Base-by-base conservation (phyloP, 257 asterid species). In the Paulownia fortunei region DNA sequence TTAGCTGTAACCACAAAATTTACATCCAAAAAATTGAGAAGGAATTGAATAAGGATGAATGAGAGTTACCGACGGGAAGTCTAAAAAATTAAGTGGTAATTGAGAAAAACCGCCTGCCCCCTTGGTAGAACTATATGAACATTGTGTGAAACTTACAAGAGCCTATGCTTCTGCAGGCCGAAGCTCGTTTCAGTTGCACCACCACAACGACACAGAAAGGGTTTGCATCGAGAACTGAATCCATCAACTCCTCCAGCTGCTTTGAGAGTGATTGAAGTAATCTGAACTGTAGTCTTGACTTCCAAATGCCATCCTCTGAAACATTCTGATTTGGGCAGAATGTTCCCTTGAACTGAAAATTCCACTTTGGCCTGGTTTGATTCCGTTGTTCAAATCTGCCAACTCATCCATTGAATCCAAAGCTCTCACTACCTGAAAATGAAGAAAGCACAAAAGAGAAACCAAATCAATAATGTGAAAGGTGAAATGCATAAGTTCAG, bases 291-390 rank as follows among this genome's bases (percentile, higher is more conserved):
- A 88, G 2, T 90, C 97, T 88, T 94, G 97, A 72, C 95, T 90
- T 73, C 97, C 97, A 79, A 94, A 94, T 1, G 97, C 97, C 97
- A 94, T 89, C 78, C 88, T 90, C 76, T 87, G 97, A 41, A 94
- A 92, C 96, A 89, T 87, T 89, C 87, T 87, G 75, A 94, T 92
- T 79, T 94, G 97, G 10, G 97, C 94, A 42, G 97, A 90, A 10
- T 92, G 97, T 81, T 94, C 93, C 76, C 93, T 88, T 12, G 98
- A 89, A 80, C 72, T 83, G 85, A 80, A 92, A 34, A 94, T 79
- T 68, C 87, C 96, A 80, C 98, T 94, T 32, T 94, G 94, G 5
- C 98, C 97, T 4, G 97, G 97, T 82, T 88, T 92, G 83, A 92
- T 77, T 55, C 98, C 97, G 8, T 94, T 94, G 73, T 89, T 89